phyloP scores from a whole-genome alignment of 202 grass and related monocot genomes.

The Elaeis oleifera region DNA sequence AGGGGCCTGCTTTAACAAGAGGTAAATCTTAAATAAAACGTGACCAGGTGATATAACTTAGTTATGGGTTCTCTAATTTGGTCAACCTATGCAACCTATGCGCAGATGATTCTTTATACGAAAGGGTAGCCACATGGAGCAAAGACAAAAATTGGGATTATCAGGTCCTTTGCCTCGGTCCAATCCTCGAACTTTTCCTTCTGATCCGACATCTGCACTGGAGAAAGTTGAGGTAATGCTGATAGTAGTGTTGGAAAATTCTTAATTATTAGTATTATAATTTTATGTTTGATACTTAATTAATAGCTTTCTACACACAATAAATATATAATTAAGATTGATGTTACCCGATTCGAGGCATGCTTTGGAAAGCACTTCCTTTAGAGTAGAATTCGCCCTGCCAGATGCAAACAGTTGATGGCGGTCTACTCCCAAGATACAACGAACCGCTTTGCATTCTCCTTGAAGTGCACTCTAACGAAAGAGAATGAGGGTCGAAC shows the following conservation, averaged over 20 bases:
- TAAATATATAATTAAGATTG: too few species aligned
- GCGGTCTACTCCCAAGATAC: too few species aligned
- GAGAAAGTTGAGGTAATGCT: slow-evolving; percentile 61
- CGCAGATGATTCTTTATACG: slow-evolving; percentile 59
- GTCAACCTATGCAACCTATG: slow-evolving; percentile 15
- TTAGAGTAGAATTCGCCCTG: too few species aligned
- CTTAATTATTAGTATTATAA: too few species aligned
- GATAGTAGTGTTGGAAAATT: not conserved
- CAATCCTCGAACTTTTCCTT: slow-evolving; percentile 25
- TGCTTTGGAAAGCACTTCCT: too few species aligned
- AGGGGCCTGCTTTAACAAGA: slow-evolving; percentile 44
- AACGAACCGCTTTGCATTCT: too few species aligned
- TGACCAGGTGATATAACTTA: not conserved
- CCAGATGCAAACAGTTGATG: too few species aligned
- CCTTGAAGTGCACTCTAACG: too few species aligned
- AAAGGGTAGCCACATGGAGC: slow-evolving; percentile 43
- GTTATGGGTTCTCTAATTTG: slow-evolving; percentile 6
- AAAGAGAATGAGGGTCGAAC: too few species aligned
- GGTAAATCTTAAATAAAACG: slow-evolving; percentile 12
- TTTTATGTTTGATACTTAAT: too few species aligned
- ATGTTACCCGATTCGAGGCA: too few species aligned
- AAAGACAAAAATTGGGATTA: slow-evolving; percentile 60
- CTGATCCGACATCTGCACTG: slow-evolving; percentile 41
- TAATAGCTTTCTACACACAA: too few species aligned
- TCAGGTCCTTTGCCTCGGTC: slow-evolving; percentile 31